phyloP scores from a whole-genome alignment of 257 asterid species.

The Cordia subcordata region DNA sequence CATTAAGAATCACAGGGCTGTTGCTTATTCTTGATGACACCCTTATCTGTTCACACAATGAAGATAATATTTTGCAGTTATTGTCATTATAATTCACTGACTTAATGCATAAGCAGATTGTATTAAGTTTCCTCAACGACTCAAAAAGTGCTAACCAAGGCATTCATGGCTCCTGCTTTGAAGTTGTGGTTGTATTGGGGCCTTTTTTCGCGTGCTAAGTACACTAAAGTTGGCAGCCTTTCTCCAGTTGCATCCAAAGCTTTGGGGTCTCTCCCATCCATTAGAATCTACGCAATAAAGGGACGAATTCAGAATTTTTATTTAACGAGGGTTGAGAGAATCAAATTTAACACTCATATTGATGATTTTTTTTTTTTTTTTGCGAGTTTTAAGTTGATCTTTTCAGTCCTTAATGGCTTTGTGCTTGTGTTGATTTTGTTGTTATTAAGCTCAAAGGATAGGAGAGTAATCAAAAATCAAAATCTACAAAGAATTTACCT shows the following conservation, averaged over 20 bases:
- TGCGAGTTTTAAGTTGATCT: no score
- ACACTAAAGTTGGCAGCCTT: conserved; percentile 16
- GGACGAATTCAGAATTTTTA: no score
- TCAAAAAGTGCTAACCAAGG: conserved; percentile 14
- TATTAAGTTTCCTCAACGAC: neutral
- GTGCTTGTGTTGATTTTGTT: no score
- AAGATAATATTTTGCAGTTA: no score
- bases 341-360: no score
- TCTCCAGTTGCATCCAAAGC: conserved; percentile 6
- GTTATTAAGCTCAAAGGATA: no score
- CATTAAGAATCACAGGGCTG: conserved; percentile 27
- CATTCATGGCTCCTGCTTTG: conserved; percentile 24
- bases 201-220: conserved; percentile 18
- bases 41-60: conserved; percentile 17
- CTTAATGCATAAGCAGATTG: neutral
- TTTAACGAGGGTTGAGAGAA: no score
- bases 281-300: conserved; percentile 7
- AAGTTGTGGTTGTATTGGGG: conserved; percentile 17
- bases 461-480: no score
- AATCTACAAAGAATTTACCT: neutral
- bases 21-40: conserved; percentile 33
- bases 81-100: no score
- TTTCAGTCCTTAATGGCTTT: no score
- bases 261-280: conserved; percentile 10
- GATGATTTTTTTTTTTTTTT: no score